Percentiles rank a stretch among this genome's conserved stretches.
phyloP scores from a whole-genome alignment of 1,284 basidiomycete genomes.

The Testicularia cyperi region DNA sequence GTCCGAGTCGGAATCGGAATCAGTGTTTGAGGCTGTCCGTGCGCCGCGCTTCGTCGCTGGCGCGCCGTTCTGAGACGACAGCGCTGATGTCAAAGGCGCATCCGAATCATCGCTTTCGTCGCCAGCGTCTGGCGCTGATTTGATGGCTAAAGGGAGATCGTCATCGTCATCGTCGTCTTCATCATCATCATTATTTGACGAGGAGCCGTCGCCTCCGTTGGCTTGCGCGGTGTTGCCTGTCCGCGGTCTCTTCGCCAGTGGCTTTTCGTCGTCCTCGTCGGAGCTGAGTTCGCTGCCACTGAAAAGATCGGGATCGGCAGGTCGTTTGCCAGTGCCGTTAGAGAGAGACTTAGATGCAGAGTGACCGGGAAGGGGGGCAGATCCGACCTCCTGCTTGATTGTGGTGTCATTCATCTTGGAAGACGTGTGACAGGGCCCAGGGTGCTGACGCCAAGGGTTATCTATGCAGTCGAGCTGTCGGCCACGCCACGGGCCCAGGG shows the following conservation, averaged over 20 bases:
- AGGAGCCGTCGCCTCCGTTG: conserved; percentile 3
- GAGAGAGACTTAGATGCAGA: too few species aligned
- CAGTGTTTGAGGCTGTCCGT: conserved; percentile 9
- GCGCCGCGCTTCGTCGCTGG: conserved; percentile 8
- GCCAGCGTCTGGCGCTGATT: conserved; percentile 32
- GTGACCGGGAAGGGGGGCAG: too few species aligned
- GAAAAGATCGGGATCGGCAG: conserved; percentile 16
- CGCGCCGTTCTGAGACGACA: conserved; percentile 21
- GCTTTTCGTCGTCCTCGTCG: conserved; percentile 31
- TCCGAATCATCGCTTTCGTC: conserved; percentile 36
- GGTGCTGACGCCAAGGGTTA: too few species aligned
- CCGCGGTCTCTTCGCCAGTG: conserved; percentile 29
- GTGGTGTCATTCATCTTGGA: too few species aligned
- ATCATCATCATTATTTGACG: not conserved
- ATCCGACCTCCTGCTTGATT: too few species aligned
- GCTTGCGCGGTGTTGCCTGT: conserved; percentile 11
- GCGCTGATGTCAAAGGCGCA: conserved; percentile 28
- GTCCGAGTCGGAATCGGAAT: conserved; percentile 43
- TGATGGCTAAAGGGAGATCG: conserved; percentile 59
- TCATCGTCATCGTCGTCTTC: not conserved
- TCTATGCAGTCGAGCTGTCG: too few species aligned
- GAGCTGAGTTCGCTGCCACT: conserved; percentile 22
- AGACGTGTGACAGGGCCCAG: too few species aligned
- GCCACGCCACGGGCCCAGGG: too few species aligned
- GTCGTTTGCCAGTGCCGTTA: too few species aligned